Conservation (phyloP, 345 rosid genomes). For the Populus deltoides region DNA sequence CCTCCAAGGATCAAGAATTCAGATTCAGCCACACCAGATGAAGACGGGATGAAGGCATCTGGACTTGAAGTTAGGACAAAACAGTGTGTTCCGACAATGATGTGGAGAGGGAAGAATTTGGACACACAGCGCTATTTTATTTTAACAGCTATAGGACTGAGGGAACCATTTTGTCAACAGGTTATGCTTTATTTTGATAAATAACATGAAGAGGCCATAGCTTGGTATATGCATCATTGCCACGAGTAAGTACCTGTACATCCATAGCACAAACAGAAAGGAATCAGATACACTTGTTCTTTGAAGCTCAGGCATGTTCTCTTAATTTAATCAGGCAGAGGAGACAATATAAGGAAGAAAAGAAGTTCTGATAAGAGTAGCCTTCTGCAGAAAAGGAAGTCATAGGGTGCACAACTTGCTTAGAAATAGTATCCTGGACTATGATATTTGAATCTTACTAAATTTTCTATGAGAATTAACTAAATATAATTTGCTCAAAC, state of each 20-base stretch:
- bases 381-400: no score
- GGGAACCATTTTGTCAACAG: constrained; percentile 50
- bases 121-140: not conserved
- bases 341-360: not conserved
- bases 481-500: no score
- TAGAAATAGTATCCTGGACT: not conserved
- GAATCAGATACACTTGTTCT: not conserved
- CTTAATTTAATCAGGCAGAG: not conserved
- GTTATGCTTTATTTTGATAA: constrained; percentile 36
- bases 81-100: not conserved
- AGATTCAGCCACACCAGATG: not conserved
- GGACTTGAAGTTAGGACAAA: no score
- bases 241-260: constrained; percentile 49
- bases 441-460: not conserved
- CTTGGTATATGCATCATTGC: constrained; percentile 61
- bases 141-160: constrained; percentile 24
- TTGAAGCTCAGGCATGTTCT: not conserved
- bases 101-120: not conserved
- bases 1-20: not conserved
- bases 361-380: not conserved
- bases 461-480: no score
- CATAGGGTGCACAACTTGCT: not conserved
- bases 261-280: not conserved
- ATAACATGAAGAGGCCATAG: constrained; percentile 43
- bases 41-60: no score